Conservation (phyloP, 495 filamentous ascomycete genomes). For the Penicillium paxilli region DNA sequence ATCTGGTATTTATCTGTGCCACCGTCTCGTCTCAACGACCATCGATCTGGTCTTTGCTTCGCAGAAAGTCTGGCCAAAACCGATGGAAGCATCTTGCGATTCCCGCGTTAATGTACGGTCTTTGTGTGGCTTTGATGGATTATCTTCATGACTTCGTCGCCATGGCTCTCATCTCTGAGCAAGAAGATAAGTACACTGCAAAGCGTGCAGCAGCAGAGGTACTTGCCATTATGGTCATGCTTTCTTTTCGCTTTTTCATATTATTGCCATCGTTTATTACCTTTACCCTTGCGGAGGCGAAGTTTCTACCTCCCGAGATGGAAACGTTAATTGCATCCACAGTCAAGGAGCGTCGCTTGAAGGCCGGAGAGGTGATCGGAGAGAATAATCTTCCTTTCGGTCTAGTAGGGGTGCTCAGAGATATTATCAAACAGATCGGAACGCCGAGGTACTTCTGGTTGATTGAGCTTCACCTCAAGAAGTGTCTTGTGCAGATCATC, state of each 20-base stretch:
- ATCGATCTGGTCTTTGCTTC: background rate
- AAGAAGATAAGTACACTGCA: background rate
- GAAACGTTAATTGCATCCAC: background rate
- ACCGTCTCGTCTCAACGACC: background rate
- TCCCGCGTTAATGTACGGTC: background rate
- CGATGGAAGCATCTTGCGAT: background rate
- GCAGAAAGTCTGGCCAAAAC: background rate
- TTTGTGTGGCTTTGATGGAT: background rate
- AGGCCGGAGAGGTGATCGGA: background rate
- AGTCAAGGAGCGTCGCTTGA: background rate
- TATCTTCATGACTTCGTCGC: background rate
- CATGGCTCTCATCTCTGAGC: background rate
- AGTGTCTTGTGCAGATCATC: too few relatives aligned
- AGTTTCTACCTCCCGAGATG: background rate
- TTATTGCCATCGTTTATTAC: background rate
- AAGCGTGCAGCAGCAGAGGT: background rate
- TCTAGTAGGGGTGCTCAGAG: background rate
- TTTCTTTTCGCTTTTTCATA: background rate
- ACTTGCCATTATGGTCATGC: background rate
- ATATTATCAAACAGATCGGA: background rate
- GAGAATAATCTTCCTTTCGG: too few relatives aligned
- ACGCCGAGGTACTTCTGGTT: too few relatives aligned
- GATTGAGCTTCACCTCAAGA: too few relatives aligned
- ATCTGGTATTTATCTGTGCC: background rate
- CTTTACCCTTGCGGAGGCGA: background rate